Conservation (phyloP, 805 yeast genomes). For the Candida rishiriensis region DNA sequence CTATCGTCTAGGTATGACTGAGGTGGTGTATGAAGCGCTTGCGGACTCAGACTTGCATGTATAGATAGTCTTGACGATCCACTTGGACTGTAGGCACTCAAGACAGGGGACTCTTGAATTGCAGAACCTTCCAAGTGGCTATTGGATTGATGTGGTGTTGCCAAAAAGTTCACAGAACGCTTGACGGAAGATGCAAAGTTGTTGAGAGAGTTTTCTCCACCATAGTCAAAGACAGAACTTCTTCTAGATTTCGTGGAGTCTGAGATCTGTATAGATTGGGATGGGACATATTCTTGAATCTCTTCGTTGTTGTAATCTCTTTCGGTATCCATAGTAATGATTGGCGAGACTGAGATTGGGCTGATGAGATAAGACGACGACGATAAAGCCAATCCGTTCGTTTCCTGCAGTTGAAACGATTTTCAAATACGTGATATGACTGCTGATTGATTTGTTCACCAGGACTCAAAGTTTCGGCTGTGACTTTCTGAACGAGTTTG, state of each 20-base stretch:
- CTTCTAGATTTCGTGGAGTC: slow-evolving; percentile 19
- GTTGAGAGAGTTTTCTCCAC: slow-evolving; percentile 34
- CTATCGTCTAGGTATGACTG: neutral
- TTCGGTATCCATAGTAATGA: no score
- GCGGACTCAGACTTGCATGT: neutral
- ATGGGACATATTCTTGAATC: neutral
- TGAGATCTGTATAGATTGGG: neutral
- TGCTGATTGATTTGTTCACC: no score
- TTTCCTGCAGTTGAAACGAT: no score
- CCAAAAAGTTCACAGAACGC: slow-evolving; percentile 28
- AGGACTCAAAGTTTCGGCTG: no score
- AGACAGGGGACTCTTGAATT: neutral
- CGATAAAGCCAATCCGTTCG: no score
- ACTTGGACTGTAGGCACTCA: neutral
- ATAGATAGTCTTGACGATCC: neutral
- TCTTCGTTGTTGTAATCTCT: no score
- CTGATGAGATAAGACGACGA: no score
- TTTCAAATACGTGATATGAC: no score
- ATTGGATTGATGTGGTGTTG: slow-evolving; percentile 7
- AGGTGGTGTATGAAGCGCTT: neutral
- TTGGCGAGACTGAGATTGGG: no score
- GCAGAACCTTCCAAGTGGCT: neutral
- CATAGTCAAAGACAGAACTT: slow-evolving; percentile 31
- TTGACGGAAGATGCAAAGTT: slow-evolving; percentile 33
- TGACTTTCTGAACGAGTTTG: no score